These are phyloP conservation scores for Raffaelea ambrosiae DNA, from an alignment of 2,329 filamentous ascomycete species.

Conservation along the genomic window DNA sequence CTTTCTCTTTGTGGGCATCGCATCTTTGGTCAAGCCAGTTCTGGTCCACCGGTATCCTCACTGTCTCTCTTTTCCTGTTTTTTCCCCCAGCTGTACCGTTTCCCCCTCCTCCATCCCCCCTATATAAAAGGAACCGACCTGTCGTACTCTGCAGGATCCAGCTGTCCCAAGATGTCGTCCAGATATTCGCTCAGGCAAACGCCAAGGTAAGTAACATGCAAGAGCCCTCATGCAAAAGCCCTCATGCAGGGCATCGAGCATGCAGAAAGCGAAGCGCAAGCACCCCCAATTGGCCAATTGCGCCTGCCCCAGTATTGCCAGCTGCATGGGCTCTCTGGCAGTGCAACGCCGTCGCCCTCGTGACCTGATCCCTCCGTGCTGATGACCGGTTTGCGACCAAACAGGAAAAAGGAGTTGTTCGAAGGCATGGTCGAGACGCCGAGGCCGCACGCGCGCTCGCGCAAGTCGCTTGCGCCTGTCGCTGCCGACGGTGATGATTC, in stretches of 20 bases:
- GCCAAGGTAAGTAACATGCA: constrained; percentile 18
- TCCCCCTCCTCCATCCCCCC: no score
- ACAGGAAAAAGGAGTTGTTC: constrained; percentile 53
- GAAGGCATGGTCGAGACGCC: constrained; percentile 54
- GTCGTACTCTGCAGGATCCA: no score
- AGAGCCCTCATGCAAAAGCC: background rate
- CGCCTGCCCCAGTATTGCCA: no score
- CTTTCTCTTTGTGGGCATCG: no score
- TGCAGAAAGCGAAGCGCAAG: background rate
- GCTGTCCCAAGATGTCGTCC: constrained; percentile 15
- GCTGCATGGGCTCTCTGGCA: no score
- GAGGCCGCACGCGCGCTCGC: constrained; percentile 35
- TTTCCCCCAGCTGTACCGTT: background rate
- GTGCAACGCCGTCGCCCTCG: constrained; percentile 1
- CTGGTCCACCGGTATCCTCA: no score
- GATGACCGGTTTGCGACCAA: no score
- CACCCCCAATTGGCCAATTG: background rate
- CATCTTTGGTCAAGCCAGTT: no score
- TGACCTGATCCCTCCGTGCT: no score
- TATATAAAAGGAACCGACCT: no score
- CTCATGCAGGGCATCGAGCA: no score
- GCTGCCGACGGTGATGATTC: constrained; percentile 23
- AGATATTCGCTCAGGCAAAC: constrained; percentile 24
- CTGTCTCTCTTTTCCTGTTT: background rate
- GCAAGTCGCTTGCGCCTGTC: constrained; percentile 40